Evolutionary conservation across 2,329 filamentous ascomycete species (phyloP).

Genomic region (Epichloe gansuensis): DNA sequence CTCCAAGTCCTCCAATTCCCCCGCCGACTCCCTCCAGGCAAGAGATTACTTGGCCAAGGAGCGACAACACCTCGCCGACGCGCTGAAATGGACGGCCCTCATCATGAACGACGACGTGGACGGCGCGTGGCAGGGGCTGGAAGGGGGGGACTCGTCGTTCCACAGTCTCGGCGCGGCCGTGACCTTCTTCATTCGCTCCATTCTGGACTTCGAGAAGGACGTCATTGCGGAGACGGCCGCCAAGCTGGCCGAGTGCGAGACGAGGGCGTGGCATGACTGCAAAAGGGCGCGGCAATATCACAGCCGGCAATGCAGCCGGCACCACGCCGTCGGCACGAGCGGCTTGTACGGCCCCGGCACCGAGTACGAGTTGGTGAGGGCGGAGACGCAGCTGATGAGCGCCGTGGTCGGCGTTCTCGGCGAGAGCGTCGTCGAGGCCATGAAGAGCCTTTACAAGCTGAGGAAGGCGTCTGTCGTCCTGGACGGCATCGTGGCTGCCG

Average conservation of each 20-base stretch:
- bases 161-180: slow-evolving; percentile 75
- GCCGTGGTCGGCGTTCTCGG: slow-evolving; percentile 82
- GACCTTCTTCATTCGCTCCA: slow-evolving; percentile 71
- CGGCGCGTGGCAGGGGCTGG: slow-evolving; percentile 60
- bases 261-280: slow-evolving; percentile 61
- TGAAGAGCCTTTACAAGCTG: slow-evolving; percentile 87
- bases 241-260: slow-evolving; percentile 63
- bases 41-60: slow-evolving; percentile 27
- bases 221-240: slow-evolving; percentile 73
- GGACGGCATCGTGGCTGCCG: slow-evolving; percentile 64
- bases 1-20: slow-evolving; percentile 17
- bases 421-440: slow-evolving; percentile 80
- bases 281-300: slow-evolving; percentile 51
- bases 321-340: slow-evolving; percentile 27
- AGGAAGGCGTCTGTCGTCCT: slow-evolving; percentile 78
- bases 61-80: slow-evolving; percentile 43
- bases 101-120: slow-evolving; percentile 89
- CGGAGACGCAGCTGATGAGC: slow-evolving; percentile 77
- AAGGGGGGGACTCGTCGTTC: slow-evolving; percentile 67
- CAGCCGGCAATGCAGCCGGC: slow-evolving; percentile 34
- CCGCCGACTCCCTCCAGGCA: slow-evolving; percentile 16
- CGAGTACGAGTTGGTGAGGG: slow-evolving; percentile 74
- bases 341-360: slow-evolving; percentile 67
- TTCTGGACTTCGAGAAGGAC: slow-evolving; percentile 83
- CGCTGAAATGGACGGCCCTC: slow-evolving; percentile 50